Percentiles rank a stretch among this genome's conserved stretches.
phyloP scores from a whole-genome alignment of 768 basidiomycete species.

The Lactifluus rugatus region DNA sequence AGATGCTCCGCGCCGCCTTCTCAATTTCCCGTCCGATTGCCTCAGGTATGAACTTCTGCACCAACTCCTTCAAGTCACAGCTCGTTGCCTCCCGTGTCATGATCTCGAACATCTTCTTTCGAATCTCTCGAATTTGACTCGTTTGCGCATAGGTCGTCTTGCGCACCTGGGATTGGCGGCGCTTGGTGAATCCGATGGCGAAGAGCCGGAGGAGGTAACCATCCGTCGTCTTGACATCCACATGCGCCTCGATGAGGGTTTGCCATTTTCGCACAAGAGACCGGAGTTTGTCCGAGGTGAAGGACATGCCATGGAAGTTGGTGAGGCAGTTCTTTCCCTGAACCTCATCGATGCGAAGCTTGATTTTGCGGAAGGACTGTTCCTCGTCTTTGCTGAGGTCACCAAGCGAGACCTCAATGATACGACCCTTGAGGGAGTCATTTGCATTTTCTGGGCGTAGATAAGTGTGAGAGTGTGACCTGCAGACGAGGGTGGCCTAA shows the following conservation, averaged over 20 bases:
- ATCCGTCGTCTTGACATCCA: constrained; percentile 98
- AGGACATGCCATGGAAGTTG: constrained; percentile 99
- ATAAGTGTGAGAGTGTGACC: constrained; percentile 14
- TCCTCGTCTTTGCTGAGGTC: constrained; percentile 99
- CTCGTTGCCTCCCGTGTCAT: constrained; percentile 92
- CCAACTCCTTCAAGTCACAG: constrained; percentile 95
- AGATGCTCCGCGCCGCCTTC: constrained; percentile 93
- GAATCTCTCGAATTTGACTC: constrained; percentile 90
- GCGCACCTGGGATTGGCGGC: constrained; percentile 89
- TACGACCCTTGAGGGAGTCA: constrained; percentile 95
- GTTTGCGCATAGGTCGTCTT: constrained; percentile 99
- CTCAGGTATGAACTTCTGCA: constrained; percentile 98
- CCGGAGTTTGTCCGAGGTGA: constrained; percentile 99
- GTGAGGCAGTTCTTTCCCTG: constrained; percentile 99
- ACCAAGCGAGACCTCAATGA: constrained; percentile 90
- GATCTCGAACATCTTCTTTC: constrained; percentile 99
- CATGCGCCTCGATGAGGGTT: constrained; percentile 95
- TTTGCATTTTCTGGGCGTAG: constrained; percentile 80
- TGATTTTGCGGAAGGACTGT: constrained; percentile 98
- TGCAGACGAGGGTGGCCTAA: constrained; percentile 21
- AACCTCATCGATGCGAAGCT: constrained; percentile 91
- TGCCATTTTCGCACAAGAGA: constrained; percentile 99
- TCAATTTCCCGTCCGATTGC: constrained; percentile 99
- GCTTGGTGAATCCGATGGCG: constrained; percentile 98
- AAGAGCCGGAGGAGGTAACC: constrained; percentile 99